Base-by-base conservation (phyloP, 169 alveolate species). In the Plasmodium chabaudi region DNA sequence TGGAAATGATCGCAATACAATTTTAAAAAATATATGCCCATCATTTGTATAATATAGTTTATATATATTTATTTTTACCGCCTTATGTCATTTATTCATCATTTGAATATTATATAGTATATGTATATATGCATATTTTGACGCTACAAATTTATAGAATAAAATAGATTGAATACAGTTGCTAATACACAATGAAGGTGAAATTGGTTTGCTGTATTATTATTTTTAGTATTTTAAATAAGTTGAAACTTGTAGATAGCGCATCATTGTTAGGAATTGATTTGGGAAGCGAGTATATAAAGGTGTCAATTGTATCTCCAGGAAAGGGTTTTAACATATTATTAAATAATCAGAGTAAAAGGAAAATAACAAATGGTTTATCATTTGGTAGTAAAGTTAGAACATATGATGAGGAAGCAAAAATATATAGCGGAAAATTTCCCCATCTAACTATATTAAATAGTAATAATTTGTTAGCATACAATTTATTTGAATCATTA, bases 201-300 rank as follows among this genome's bases (percentile, higher is more conserved):
- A 57, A 57, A 4, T n/a, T 19, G n/a, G 0, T n/a, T 7, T n/a
- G 19, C 13, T 57, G 10, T 57, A 57, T 57, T 15, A 17, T 19
- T 53, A 19, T 60, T 21, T 27, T 73, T 19, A n/a, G 53, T 25
- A 10, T 59, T 49, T n/a, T 77, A 42, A 64, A 65, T 2, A 42
- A 77, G 17, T 53, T 15, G 13, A 27, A 64, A 13, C 12, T 67
- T 39, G 53, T 68, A 27, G 49, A 57, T 17, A 23, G 91, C 25
- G 27, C 91, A 27, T 68, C 91, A 17, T 73, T 94, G 13, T 44
- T 94, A 63, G 96, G 96, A 7, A 86, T 94, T 9, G 96, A 94
- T 79, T 94, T 93, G 84, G 96, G 96, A 19, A 94, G 88, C 34
- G 96, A 94, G 44, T 94, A 42, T 82, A 94, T 94, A 19, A 92